Conservation (phyloP, 2,329 filamentous ascomycete genomes). For the Cladophialophora carrionii region DNA sequence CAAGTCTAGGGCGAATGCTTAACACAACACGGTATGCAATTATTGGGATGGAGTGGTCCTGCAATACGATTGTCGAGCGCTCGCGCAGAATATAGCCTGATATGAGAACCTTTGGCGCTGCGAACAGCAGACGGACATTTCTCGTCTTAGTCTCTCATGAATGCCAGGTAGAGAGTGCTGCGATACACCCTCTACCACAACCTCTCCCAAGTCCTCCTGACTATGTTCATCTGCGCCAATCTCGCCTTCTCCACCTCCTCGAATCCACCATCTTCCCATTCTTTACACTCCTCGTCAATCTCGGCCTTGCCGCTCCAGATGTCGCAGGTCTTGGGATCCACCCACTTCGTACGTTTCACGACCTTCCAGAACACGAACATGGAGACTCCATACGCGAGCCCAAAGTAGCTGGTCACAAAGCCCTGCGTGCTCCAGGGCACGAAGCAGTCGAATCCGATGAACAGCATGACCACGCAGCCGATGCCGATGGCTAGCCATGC, state of each 20-base stretch:
- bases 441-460: slow-evolving; percentile 63
- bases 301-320: slow-evolving; percentile 43
- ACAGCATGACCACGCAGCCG: slow-evolving; percentile 62
- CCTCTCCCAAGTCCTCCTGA: slow-evolving; percentile 41
- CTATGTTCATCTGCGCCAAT: slow-evolving; percentile 41
- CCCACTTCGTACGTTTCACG: slow-evolving; percentile 41
- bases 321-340: slow-evolving; percentile 39
- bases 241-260: slow-evolving; percentile 41
- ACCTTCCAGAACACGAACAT: slow-evolving; percentile 48
- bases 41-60: background rate
- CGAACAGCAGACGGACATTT: background rate
- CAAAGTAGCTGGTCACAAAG: slow-evolving; percentile 59
- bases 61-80: background rate
- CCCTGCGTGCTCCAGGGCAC: slow-evolving; percentile 49
- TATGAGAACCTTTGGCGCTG: background rate
- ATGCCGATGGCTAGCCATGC: slow-evolving; percentile 64
- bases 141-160: background rate
- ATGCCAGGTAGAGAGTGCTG: background rate
- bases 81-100: background rate
- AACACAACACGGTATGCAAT: too few species aligned
- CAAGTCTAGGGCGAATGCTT: background rate
- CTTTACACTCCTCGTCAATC: slow-evolving; percentile 43
- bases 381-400: slow-evolving; percentile 48
- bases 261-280: slow-evolving; percentile 43
- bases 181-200: slow-evolving; percentile 25